Percentiles rank a stretch among this genome's conserved stretches.
These are phyloP conservation scores for Cystofilobasidium capitatum DNA, from an alignment of 768 basidiomycete species.

Conservation along the genomic window DNA sequence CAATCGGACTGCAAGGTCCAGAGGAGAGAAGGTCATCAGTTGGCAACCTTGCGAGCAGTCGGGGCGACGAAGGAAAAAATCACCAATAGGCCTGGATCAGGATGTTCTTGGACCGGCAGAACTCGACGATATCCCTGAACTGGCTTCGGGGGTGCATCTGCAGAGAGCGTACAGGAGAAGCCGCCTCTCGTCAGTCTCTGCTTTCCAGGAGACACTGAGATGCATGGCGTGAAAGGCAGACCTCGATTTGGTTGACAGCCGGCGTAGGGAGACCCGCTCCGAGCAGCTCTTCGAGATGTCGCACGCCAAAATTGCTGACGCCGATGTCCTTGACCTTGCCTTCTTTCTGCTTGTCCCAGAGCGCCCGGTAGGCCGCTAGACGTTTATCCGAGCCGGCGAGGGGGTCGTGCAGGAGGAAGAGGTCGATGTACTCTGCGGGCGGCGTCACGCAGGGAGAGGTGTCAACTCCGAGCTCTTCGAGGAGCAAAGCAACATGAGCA, in stretches of 20 bases:
- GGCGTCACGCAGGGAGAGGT: not conserved
- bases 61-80: no score
- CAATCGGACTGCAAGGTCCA: constrained; percentile 9
- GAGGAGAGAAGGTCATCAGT: no score
- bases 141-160: constrained; percentile 52
- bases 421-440: constrained; percentile 14
- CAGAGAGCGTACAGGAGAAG: not conserved
- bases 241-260: constrained; percentile 26
- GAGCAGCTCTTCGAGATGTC: constrained; percentile 20
- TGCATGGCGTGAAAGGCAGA: not conserved
- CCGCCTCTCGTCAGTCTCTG: no score
- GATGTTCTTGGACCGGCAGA: constrained; percentile 55
- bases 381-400: constrained; percentile 14
- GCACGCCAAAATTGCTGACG: constrained; percentile 23
- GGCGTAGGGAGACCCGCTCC: not conserved
- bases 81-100: constrained; percentile 44
- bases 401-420: constrained; percentile 27
- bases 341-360: constrained; percentile 18
- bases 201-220: no score
- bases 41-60: not conserved
- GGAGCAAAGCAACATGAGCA: no score
- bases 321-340: constrained; percentile 21
- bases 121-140: constrained; percentile 64
- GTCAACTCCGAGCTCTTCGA: not conserved
- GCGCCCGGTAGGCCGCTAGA: constrained; percentile 18